Evolutionary conservation across 805 yeast species (phyloP), one percentile per base, ranked within the genome.

Genomic region (Cyberlindnera euphorbiae): DNA sequence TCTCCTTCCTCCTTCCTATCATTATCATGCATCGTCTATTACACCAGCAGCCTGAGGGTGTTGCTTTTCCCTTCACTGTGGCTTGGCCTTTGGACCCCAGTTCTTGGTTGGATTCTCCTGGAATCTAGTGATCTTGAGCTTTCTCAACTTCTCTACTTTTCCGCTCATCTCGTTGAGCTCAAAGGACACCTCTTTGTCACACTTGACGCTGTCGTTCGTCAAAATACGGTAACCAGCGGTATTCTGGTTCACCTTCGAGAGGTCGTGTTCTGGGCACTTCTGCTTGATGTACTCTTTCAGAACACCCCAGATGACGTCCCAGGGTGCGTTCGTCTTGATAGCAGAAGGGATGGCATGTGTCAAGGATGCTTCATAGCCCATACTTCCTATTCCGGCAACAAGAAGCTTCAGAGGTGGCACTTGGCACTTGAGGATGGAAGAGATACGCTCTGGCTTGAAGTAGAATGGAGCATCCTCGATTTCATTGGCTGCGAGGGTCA

Each of bases 51-150:
- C n/a, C n/a, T n/a, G n/a, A n/a, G n/a, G n/a, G n/a, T n/a, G n/a
- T n/a, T n/a, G n/a, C n/a, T 11, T 11, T 7, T 10, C 19, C 8
- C 12, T n/a, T 33, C 27, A 50, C 41, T 52, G 55, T 26, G 95
- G 94, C 53, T 82, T 78, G 4, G 96, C 77, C 63, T 83, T 86
- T 25, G 97, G 99, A 2, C 99, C 99, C 99, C 99, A 93, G 57
- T 85, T 81, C 56, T 84, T 85, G 1, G 87, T 74, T 12, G 99
- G 99, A 54, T 89, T 90, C 54, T 79, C 88, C 57, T 89, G 98
- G 60, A 73, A 90, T 50, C 96, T 71, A 11, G 87, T 87, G 55
- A 90, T 75, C 60, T 87, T 87, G 40, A 86, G 70, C 45, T 75
- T 79, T 52, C 96, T 71, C 36, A 86, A 64, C 37, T 61, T 66